phyloP scores from a whole-genome alignment of 2,329 filamentous ascomycete species.

The Plenodomus biglobosus region DNA sequence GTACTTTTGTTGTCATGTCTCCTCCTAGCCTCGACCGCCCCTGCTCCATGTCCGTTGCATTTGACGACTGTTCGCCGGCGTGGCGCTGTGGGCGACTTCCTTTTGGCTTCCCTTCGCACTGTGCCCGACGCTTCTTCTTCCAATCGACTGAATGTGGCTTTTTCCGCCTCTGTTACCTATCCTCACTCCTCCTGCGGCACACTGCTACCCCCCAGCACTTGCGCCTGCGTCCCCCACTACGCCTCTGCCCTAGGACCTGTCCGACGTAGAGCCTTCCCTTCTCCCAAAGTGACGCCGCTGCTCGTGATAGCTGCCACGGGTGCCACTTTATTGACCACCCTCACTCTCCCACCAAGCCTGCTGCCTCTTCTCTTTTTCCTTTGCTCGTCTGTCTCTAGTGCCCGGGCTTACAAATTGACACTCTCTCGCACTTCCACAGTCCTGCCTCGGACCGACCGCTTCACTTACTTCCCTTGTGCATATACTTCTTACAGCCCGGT shows the following conservation, averaged over 20 bases:
- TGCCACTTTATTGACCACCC: conserved; percentile 12
- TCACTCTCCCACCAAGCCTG: conserved; percentile 21
- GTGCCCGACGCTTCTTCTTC: conserved; percentile 24
- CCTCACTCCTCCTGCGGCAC: conserved; percentile 24
- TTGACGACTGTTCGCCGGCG: conserved; percentile 35
- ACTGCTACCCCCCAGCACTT: background rate
- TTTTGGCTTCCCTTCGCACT: conserved; percentile 34
- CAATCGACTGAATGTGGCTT: conserved; percentile 33
- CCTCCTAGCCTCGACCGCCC: no score
- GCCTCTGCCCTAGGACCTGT: conserved; percentile 28
- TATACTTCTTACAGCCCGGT: conserved; percentile 36
- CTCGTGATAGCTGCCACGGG: conserved; percentile 21
- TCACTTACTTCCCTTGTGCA: conserved; percentile 38
- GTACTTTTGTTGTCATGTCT: conserved; percentile 33
- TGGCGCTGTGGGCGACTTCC: conserved; percentile 34
- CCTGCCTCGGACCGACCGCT: conserved; percentile 42
- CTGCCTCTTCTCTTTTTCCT: conserved; percentile 18
- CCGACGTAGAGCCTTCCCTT: conserved; percentile 19
- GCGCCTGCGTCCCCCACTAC: conserved; percentile 20
- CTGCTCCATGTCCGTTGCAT: conserved; percentile 30
- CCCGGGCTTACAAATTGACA: conserved; percentile 34
- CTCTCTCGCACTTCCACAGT: conserved; percentile 38
- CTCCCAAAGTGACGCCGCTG: conserved; percentile 26
- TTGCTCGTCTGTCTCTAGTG: no score
- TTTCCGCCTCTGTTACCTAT: no score